Base-by-base conservation (phyloP, 345 rosid genomes). In the Durio zibethinus region DNA sequence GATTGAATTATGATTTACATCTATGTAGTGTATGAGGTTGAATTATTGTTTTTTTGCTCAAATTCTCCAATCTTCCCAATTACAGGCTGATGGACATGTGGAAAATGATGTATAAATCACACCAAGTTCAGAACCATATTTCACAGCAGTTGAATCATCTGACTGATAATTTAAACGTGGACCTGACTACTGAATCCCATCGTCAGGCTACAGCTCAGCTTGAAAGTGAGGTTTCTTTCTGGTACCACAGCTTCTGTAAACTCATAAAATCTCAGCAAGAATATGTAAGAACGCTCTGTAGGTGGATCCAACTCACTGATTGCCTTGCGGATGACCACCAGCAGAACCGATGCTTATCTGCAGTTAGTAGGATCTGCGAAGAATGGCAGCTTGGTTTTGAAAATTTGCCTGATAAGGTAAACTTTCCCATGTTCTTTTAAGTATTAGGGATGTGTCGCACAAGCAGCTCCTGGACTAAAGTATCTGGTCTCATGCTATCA, bases 141-240 rank as follows among this genome's bases (percentile, higher is more conserved):
- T 88, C 97, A 7, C 88, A 82, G 87, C 90, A 89, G 45, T 73
- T 95, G 82, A 89, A 87, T 85, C 86, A 87, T 82, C 84, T 93
- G 60, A 68, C 80, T 38, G 91, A 86, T 73, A 60, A 79, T 77
- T 87, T 86, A 76, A 76, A 21, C 76, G 52, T 83, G 72, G 91
- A 87, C 76, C 82, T 85, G 62, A 85, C 91, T 78, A 86, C 97
- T 6, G 94, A 89, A 72, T 83, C 81, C 84, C 97, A 87, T 83
- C 92, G 85, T 45, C 89, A 83, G 53, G 98, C 98, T 15, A 90
- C 91, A 40, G 82, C 83, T 75, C 97, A 95, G 85, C 95, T 94
- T 66, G 89, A 88, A 84, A 67, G 85, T 4, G 98, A 93, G 90
- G 89, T 91, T 72, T 82, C 83, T 60, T 81, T 87, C 80, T 94